A percentile compares a stretch with the other conserved stretches of the same genome.
phyloP scores from a whole-genome alignment of 306 rosid genomes.

The Pterocarpus santalinus region DNA sequence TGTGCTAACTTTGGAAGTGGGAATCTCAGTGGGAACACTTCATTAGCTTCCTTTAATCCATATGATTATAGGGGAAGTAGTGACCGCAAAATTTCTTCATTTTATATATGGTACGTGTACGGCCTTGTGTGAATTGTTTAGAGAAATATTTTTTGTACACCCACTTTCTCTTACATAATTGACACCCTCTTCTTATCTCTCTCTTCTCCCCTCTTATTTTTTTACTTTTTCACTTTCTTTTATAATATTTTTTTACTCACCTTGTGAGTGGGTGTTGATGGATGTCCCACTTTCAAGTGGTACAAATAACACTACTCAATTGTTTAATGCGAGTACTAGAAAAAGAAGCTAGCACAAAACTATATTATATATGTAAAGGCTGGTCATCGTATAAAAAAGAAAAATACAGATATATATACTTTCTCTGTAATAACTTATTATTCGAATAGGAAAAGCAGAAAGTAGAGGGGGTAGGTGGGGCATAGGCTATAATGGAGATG shows the following conservation, averaged over 20 bases:
- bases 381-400: neutral
- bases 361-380: neutral
- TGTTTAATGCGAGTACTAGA: neutral
- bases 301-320: no score
- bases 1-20: slow-evolving; percentile 53
- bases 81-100: slow-evolving; percentile 33
- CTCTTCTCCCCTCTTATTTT: no score
- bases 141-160: no score
- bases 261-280: no score
- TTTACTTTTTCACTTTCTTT: no score
- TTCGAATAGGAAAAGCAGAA: slow-evolving; percentile 3
- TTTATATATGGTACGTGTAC: slow-evolving; percentile 10
- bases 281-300: no score
- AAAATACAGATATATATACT: neutral
- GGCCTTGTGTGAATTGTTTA: slow-evolving; percentile 2
- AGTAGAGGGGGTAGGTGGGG: slow-evolving; percentile 41
- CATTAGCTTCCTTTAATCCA: slow-evolving; percentile 47
- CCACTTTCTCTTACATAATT: no score
- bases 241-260: no score
- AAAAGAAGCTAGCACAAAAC: slow-evolving; percentile 31
- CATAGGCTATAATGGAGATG: slow-evolving; percentile 43
- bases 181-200: no score
- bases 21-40: slow-evolving; percentile 52
- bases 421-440: neutral
- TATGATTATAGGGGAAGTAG: slow-evolving; percentile 40